These are phyloP conservation scores for Plasmopara halstedii DNA, from an alignment of 352 stramenopile species.

Conservation along the genomic window DNA sequence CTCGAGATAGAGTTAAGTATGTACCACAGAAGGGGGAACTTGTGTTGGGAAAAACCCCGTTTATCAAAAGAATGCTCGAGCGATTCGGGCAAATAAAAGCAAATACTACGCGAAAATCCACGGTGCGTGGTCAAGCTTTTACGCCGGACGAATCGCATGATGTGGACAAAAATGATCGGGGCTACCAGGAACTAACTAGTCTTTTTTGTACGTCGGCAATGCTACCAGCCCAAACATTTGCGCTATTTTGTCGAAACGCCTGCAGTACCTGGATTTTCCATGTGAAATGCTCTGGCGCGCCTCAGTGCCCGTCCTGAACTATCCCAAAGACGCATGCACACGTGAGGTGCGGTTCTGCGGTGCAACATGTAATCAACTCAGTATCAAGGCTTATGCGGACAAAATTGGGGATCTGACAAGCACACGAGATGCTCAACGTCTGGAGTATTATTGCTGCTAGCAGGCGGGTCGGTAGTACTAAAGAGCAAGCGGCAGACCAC, in stretches of 20 bases:
- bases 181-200: background rate
- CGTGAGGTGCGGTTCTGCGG: background rate
- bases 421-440: conserved; percentile 2
- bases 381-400: background rate
- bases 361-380: background rate
- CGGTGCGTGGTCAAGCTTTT: background rate
- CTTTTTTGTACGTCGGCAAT: background rate
- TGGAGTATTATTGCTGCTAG: background rate
- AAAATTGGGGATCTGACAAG: conserved; percentile 4
- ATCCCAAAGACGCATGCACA: conserved; percentile 8
- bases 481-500: conserved; percentile 2
- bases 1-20: background rate
- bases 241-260: background rate
- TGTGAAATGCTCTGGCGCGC: background rate
- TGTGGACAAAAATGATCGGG: background rate
- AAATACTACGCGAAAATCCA: background rate
- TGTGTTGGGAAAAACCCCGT: background rate
- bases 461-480: background rate
- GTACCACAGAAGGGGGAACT: background rate
- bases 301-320: background rate
- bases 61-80: background rate
- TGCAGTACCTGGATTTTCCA: too few species aligned
- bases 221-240: background rate
- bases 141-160: background rate
- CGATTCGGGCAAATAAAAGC: background rate